phyloP scores from a whole-genome alignment of 106 monocot genomes.

The Acorus calamus region DNA sequence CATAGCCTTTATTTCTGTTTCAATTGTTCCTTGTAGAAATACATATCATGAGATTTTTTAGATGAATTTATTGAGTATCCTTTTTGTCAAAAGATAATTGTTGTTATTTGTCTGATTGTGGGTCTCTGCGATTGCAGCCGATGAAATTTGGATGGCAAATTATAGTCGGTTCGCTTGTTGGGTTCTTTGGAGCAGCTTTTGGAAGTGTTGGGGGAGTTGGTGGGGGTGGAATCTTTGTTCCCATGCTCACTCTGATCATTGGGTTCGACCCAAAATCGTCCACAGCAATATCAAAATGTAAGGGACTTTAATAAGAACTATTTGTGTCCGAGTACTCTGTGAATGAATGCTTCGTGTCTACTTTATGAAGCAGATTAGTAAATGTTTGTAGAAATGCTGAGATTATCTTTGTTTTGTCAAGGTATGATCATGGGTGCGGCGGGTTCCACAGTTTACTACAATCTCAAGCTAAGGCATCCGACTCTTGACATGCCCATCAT shows the following conservation, averaged over 20 bases:
- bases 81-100: background rate
- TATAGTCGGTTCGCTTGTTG: slow-evolving; percentile 28
- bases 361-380: no score
- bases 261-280: slow-evolving; percentile 45
- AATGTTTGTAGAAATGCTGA: background rate
- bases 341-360: no score
- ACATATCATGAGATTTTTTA: background rate
- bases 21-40: background rate
- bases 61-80: background rate
- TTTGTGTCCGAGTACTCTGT: no score
- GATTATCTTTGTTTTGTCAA: background rate
- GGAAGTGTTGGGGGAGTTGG: slow-evolving; percentile 56
- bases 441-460: slow-evolving; percentile 55
- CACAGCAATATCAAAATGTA: slow-evolving; percentile 43
- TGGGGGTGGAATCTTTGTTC: slow-evolving; percentile 47
- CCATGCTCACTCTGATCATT: slow-evolving; percentile 53
- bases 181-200: slow-evolving; percentile 49
- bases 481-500: slow-evolving; percentile 56
- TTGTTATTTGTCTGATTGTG: background rate
- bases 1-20: no score
- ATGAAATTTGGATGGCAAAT: slow-evolving; percentile 46
- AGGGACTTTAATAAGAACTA: background rate
- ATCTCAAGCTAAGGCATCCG: slow-evolving; percentile 55
- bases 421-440: slow-evolving; percentile 69
- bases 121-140: slow-evolving; percentile 9